Conservation (phyloP, 225 moss, liverwort and hornwort genomes). For the Anthoceros angustus region DNA sequence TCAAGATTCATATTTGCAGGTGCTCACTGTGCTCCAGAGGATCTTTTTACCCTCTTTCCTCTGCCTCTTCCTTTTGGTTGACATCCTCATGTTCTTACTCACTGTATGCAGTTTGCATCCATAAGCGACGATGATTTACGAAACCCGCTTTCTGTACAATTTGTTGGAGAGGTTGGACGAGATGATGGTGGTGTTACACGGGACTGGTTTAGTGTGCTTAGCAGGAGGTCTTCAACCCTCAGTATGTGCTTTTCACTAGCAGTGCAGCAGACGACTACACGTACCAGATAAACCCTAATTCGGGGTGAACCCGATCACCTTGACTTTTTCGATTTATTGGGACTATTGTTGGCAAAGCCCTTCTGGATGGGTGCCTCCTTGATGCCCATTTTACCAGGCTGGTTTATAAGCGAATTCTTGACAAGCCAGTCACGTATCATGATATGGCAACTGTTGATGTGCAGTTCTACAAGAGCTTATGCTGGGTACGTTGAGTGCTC, state of each 20-base stretch:
- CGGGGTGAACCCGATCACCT: constrained; percentile 92
- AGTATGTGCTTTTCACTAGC: constrained; percentile 84
- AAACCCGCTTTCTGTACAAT: constrained; percentile 91
- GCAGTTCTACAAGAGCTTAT: constrained; percentile 93
- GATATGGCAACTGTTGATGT: constrained; percentile 99
- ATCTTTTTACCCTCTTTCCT: neutral
- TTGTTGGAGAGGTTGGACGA: constrained; percentile 93
- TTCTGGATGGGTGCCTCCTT: constrained; percentile 87
- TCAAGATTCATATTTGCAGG: constrained; percentile 97
- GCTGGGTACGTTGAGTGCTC: constrained; percentile 53
- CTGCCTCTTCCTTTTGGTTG: neutral
- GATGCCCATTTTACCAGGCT: constrained; percentile 99
- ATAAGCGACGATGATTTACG: constrained; percentile 90
- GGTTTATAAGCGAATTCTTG: constrained; percentile 86
- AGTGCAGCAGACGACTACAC: constrained; percentile 99
- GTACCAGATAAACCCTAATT: constrained; percentile 92
- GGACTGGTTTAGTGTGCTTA: constrained; percentile 97
- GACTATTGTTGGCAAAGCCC: constrained; percentile 89
- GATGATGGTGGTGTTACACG: constrained; percentile 98
- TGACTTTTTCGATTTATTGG: constrained; percentile 93
- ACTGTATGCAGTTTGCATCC: constrained; percentile 69
- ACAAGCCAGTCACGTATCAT: constrained; percentile 93
- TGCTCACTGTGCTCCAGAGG: constrained; percentile 7
- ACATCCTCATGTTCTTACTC: neutral
- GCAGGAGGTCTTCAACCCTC: constrained; percentile 97